Percentiles rank a stretch among this genome's conserved stretches.
Evolutionary conservation across 441 rosid genomes (phyloP).

Genomic region (Capsella rubella): DNA sequence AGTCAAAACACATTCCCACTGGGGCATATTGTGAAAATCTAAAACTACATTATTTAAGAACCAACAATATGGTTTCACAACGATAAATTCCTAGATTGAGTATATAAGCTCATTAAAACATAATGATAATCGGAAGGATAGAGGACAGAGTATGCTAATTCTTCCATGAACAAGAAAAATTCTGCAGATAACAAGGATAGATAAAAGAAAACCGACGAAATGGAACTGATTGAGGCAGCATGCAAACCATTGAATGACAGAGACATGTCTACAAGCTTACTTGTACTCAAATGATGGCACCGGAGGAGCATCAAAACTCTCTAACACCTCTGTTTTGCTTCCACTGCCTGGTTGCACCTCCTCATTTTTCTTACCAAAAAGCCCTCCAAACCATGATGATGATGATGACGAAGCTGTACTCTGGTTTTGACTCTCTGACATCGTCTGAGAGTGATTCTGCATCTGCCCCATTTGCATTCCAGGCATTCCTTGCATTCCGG

Average conservation of each 20-base stretch:
- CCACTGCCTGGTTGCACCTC: constrained; percentile 45
- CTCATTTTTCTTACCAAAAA: constrained; percentile 56
- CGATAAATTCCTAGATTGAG: constrained; percentile 27
- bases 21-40: neutral
- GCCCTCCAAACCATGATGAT: constrained; percentile 63
- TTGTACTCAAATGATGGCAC: constrained; percentile 48
- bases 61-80: constrained; percentile 34
- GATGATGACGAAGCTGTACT: constrained; percentile 39
- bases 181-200: neutral
- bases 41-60: constrained; percentile 38
- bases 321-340: constrained; percentile 46
- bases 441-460: constrained; percentile 49
- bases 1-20: neutral
- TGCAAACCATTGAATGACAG: neutral
- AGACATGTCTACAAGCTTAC: constrained; percentile 33
- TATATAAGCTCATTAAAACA: constrained; percentile 23
- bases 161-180: constrained; percentile 33
- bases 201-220: neutral
- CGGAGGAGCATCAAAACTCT: constrained; percentile 51
- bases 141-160: constrained; percentile 8
- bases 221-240: neutral
- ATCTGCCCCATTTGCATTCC: constrained; percentile 48
- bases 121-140: constrained; percentile 7
- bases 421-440: constrained; percentile 41
- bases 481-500: constrained; percentile 46